phyloP scores from a whole-genome alignment of 148 eudicot species.

The Pharnaceum exiguum region DNA sequence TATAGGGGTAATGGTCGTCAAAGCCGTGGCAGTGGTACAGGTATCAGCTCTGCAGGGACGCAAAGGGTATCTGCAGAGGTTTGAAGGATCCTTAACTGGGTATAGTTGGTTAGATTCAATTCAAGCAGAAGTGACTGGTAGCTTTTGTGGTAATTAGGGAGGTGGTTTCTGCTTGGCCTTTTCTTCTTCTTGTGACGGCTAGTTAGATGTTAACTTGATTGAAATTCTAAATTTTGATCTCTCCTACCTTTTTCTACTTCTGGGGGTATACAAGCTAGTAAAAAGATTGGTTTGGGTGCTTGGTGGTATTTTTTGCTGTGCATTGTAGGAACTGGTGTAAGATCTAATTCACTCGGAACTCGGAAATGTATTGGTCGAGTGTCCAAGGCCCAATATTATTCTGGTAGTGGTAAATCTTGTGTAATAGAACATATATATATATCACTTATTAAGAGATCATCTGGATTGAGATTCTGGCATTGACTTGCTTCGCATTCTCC shows the following conservation, averaged over 20 bases:
- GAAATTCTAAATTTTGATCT: slow-evolving; percentile 2
- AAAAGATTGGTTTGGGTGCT: neutral
- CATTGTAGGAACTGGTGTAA: slow-evolving; percentile 12
- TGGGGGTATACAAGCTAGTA: slow-evolving; percentile 5
- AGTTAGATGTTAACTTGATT: neutral
- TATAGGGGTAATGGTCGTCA: slow-evolving; percentile 53
- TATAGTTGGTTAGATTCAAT: slow-evolving; percentile 4
- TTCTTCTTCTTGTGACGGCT: slow-evolving; percentile 11
- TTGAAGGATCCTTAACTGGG: slow-evolving; percentile 10
- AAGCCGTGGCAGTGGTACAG: slow-evolving; percentile 47
- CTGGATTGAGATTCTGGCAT: no score
- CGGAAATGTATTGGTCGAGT: slow-evolving; percentile 2
- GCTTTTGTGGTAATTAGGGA: slow-evolving; percentile 10
- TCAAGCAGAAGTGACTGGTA: neutral
- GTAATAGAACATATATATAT: slow-evolving; percentile 4
- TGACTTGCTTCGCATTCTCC: no score
- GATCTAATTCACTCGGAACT: slow-evolving; percentile 8
- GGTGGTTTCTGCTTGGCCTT: slow-evolving; percentile 3
- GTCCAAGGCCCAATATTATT: neutral
- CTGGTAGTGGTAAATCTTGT: slow-evolving; percentile 2
- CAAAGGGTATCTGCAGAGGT: slow-evolving; percentile 47
- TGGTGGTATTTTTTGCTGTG: slow-evolving; percentile 1
- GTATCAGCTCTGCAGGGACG: slow-evolving; percentile 31
- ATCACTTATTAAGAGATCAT: neutral
- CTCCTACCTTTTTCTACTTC: no score